Conservation (phyloP, 352 stramenopile species). For the Thalassiosira hispida region DNA sequence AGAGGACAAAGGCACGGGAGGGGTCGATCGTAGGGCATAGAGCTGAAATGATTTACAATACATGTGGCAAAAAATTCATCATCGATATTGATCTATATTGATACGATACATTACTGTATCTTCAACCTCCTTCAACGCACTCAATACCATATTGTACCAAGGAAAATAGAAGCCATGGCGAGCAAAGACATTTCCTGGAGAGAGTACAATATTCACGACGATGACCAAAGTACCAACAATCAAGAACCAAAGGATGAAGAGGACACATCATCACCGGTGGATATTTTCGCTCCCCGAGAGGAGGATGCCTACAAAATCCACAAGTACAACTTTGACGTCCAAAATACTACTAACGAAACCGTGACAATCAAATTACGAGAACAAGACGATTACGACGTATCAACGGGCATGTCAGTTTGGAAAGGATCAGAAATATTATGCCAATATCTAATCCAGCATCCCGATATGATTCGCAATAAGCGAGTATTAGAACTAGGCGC, state of each 20-base stretch:
- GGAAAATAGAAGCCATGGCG: not conserved
- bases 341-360: not conserved
- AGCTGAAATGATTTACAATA: too few relatives aligned
- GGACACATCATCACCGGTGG: not conserved
- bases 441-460: conserved; percentile 4
- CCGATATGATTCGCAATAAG: not conserved
- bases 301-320: conserved; percentile 11
- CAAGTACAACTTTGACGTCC: conserved; percentile 2
- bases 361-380: not conserved
- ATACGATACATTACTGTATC: too few relatives aligned
- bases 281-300: conserved; percentile 10
- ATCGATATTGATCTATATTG: too few relatives aligned
- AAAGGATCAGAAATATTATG: conserved; percentile 13
- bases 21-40: too few relatives aligned
- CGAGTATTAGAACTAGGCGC: conserved; percentile 23
- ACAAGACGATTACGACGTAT: conserved; percentile 16
- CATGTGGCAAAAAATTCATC: too few relatives aligned
- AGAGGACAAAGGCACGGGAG: too few relatives aligned
- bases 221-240: not conserved
- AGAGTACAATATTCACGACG: conserved; percentile 21
- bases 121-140: too few relatives aligned
- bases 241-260: not conserved
- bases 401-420: conserved; percentile 16
- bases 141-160: too few relatives aligned
- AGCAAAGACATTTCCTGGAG: not conserved